Base-by-base conservation (phyloP, 768 basidiomycete genomes). In the Suillus subalutaceus region DNA sequence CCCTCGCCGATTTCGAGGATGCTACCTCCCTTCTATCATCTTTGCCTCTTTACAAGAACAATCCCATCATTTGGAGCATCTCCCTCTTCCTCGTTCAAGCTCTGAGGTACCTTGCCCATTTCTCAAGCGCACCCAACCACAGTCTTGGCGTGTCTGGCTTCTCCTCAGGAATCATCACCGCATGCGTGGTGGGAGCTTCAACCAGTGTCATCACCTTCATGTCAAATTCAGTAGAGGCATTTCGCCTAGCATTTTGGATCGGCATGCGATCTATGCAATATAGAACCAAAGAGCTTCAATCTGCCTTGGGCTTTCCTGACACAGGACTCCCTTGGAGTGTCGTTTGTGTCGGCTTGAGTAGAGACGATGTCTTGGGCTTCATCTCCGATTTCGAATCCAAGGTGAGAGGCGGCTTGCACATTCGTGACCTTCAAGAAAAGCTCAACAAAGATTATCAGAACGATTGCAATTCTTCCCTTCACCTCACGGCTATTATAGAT, bases 81-180 rank as follows among this genome's bases (percentile, higher is more conserved):
- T 77, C 75, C 18, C 79, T 89, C 48, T 81, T 88, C 63, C 76
- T 89, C 6, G 67, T 81, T 20, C 88, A 90, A 74, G 62, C 75
- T 9, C 78, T 89, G 61, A 83, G 82, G 16, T 89, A 87, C 68
- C 82, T 89, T 55, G 74, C 79, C 23, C 82, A 82, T 66, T 73
- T 79, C 20, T 79, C 80, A 61, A 7, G 20, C 12, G 35, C 32
- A 20, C 10, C 69, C 44, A 65, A 75, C 16, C 70, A 81, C 55
- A 68, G 65, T 2, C 46, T 77, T 26, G 84, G 84, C 15, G 69
- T 86, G 59, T 72, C 86, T 8, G 86, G 83, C 5, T 84, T 86
- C 72, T 87, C 86, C n/a, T 86, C 85, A 56, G 87, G 86, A 37
- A 80, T 87, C 63, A 75, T 88, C 52, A 77, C 83, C 20, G 86